phyloP scores from a whole-genome alignment of 768 basidiomycete genomes.

The Panaeolus papilionaceus region DNA sequence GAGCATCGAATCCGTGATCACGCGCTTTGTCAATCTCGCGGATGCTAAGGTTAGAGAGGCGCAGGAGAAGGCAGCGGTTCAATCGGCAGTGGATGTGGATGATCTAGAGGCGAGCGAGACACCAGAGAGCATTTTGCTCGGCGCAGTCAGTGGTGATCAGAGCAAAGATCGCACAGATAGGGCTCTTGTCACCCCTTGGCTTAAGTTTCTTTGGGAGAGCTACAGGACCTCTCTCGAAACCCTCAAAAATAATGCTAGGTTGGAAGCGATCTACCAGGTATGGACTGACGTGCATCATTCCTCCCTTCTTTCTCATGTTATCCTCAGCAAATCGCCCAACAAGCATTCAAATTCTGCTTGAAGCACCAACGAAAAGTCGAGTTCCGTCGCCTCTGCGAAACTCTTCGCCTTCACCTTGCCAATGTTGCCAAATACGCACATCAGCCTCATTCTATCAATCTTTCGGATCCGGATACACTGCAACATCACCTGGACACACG shows the following conservation, averaged over 20 bases:
- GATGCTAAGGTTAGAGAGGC: slow-evolving; percentile 86
- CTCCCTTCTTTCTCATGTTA: slow-evolving; percentile 10
- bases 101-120: slow-evolving; percentile 97
- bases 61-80: slow-evolving; percentile 84
- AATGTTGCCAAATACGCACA: slow-evolving; percentile 96
- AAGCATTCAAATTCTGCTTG: slow-evolving; percentile 97
- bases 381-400: slow-evolving; percentile 96
- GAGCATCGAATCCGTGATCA: slow-evolving; percentile 92
- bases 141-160: slow-evolving; percentile 88
- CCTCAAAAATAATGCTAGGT: slow-evolving; percentile 91
- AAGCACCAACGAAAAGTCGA: slow-evolving; percentile 95
- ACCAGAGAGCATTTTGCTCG: slow-evolving; percentile 89
- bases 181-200: slow-evolving; percentile 95
- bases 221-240: slow-evolving; percentile 96
- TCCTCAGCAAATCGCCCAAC: slow-evolving; percentile 87
- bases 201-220: slow-evolving; percentile 99
- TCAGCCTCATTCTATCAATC: slow-evolving; percentile 93
- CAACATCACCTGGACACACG: slow-evolving; percentile 97
- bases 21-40: slow-evolving; percentile 80
- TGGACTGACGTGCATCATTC: slow-evolving; percentile 29
- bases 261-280: slow-evolving; percentile 95
- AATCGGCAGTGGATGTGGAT: slow-evolving; percentile 82
- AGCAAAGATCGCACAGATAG: slow-evolving; percentile 95
- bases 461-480: slow-evolving; percentile 92
- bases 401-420: slow-evolving; percentile 90